phyloP scores from a whole-genome alignment of 352 stramenopile genomes.

The Pythium coloratum region DNA sequence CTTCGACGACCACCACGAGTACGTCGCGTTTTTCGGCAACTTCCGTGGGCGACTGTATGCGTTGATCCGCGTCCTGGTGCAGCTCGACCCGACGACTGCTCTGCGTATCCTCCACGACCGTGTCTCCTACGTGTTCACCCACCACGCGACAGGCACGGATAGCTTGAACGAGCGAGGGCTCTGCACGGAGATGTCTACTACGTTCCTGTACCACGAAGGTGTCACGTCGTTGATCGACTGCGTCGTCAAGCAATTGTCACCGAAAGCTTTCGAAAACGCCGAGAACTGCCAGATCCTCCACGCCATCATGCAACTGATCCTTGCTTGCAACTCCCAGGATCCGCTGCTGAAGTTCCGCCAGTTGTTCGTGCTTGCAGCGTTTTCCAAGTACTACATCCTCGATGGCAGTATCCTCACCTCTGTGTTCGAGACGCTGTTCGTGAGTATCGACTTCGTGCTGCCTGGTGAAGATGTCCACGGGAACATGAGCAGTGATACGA shows the following conservation, averaged over 20 bases:
- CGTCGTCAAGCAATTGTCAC: conserved; percentile 71
- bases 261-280: conserved; percentile 37
- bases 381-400: conserved; percentile 75
- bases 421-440: conserved; percentile 79
- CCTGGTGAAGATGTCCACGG: conserved; percentile 65
- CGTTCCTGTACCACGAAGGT: conserved; percentile 78
- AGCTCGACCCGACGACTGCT: conserved; percentile 46
- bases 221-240: conserved; percentile 70
- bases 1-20: conserved; percentile 77
- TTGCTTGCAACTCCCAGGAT: conserved; percentile 55
- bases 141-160: conserved; percentile 49
- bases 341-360: conserved; percentile 77
- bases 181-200: conserved; percentile 60
- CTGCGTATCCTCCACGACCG: conserved; percentile 65
- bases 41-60: conserved; percentile 79
- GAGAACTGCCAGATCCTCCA: conserved; percentile 47
- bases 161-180: conserved; percentile 47
- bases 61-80: conserved; percentile 65
- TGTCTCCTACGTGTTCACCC: conserved; percentile 49
- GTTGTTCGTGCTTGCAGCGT: conserved; percentile 63
- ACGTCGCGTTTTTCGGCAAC: conserved; percentile 74
- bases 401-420: conserved; percentile 55
- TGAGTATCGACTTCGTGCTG: conserved; percentile 70
- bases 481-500: conserved; percentile 65
- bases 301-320: conserved; percentile 49